phyloP scores from a whole-genome alignment of 768 basidiomycete genomes.

The Lentinula boryana region DNA sequence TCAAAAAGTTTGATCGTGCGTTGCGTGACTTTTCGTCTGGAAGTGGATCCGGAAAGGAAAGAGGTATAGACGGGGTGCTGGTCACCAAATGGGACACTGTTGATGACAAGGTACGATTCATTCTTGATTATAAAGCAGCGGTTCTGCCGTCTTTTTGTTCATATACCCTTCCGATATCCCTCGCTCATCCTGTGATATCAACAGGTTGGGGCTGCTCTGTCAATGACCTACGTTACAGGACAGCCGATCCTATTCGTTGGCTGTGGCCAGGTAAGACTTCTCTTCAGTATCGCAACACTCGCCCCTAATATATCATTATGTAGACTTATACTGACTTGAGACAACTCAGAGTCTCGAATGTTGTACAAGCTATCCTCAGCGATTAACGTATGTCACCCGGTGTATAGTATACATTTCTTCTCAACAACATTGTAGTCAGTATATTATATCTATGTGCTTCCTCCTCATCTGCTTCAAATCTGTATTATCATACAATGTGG shows the following conservation, averaged over 20 bases:
- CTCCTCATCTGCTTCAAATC: neutral
- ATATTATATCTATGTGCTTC: neutral
- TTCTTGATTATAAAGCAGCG: neutral
- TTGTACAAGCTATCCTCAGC: constrained; percentile 87
- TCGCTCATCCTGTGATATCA: neutral
- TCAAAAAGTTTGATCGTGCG: constrained; percentile 94
- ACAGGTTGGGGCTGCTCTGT: constrained; percentile 95
- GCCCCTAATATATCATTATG: neutral
- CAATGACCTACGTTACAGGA: constrained; percentile 99
- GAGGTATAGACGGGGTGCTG: constrained; percentile 97
- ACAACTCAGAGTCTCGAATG: constrained; percentile 85
- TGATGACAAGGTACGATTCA: constrained; percentile 74
- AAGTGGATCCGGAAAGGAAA: constrained; percentile 56
- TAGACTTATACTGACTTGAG: constrained; percentile 96
- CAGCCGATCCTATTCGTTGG: constrained; percentile 99
- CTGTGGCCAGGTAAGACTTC: constrained; percentile 74
- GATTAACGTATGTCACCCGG: constrained; percentile 35
- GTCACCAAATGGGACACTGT: constrained; percentile 99
- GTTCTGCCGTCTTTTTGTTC: neutral
- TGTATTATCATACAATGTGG: neutral
- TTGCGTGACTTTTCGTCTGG: constrained; percentile 82
- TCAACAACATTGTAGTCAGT: neutral
- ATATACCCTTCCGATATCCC: neutral
- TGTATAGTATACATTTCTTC: neutral
- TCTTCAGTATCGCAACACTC: neutral